Percentiles rank a stretch among this genome's conserved stretches.
Conservation (phyloP, 2,329 filamentous ascomycete genomes). For the Colletotrichum karsti region DNA sequence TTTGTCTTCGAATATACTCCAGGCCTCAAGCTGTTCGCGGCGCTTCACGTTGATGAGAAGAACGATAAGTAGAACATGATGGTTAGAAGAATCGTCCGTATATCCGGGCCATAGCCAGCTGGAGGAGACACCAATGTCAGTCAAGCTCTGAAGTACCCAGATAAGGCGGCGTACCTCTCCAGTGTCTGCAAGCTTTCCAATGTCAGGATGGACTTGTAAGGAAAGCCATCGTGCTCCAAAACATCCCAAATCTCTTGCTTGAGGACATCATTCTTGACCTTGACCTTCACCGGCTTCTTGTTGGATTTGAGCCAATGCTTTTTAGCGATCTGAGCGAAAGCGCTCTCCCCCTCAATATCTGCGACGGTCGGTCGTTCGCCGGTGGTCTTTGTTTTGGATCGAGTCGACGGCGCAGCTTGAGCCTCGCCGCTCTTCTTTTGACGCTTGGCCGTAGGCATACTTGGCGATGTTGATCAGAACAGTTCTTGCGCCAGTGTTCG, state of each 20-base stretch:
- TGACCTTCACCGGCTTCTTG: conserved; percentile 66
- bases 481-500: neutral
- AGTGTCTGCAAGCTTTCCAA: conserved; percentile 91
- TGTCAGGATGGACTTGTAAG: conserved; percentile 78
- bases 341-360: conserved; percentile 75
- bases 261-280: conserved; percentile 84
- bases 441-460: conserved; percentile 69
- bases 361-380: conserved; percentile 69
- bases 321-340: conserved; percentile 80
- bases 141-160: neutral
- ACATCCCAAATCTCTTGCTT: conserved; percentile 91
- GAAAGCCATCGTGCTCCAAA: conserved; percentile 83
- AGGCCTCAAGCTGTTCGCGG: conserved; percentile 85
- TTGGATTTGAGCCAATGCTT: conserved; percentile 82
- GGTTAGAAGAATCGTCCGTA: conserved; percentile 86
- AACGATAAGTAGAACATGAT: conserved; percentile 88
- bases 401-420: conserved; percentile 37
- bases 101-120: conserved; percentile 97
- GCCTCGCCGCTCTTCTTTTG: conserved; percentile 61
- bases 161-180: conserved; percentile 68
- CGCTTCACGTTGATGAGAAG: conserved; percentile 89
- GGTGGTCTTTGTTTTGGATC: conserved; percentile 49
- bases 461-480: conserved; percentile 20
- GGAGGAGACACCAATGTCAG: conserved; percentile 33
- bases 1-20: conserved; percentile 84